phyloP scores from a whole-genome alignment of 2,329 filamentous ascomycete genomes.

The Aspergillus persii region DNA sequence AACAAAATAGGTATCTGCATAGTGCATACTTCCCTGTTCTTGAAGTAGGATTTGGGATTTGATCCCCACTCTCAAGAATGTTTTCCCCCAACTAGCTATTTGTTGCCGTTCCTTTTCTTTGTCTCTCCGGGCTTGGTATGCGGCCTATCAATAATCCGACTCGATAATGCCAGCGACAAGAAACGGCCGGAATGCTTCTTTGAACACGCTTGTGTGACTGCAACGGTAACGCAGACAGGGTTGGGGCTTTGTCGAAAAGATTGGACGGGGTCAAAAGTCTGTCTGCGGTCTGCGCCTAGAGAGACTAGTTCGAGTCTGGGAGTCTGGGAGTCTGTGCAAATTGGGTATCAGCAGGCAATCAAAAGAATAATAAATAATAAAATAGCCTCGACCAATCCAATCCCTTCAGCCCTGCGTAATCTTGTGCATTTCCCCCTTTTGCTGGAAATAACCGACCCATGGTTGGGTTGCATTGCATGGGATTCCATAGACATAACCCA shows the following conservation, averaged over 20 bases:
- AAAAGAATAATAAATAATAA: no score
- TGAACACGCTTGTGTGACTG: neutral
- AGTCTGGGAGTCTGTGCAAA: neutral
- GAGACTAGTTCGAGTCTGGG: neutral
- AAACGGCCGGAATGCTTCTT: neutral
- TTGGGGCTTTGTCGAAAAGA: neutral
- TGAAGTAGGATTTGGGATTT: neutral
- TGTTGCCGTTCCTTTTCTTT: neutral
- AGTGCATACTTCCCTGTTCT: neutral
- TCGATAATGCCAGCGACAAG: neutral
- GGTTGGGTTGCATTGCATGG: neutral
- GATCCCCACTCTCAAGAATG: neutral
- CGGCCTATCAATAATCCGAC: neutral
- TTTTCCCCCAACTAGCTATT: neutral
- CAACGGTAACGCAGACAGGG: neutral
- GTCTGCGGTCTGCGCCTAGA: neutral
- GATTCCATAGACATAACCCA: neutral
- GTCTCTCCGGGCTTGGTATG: neutral
- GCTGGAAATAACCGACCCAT: neutral
- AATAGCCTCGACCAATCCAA: no score
- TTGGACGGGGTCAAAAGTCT: neutral
- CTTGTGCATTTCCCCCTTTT: neutral
- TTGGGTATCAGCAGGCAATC: neutral
- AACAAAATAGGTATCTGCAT: neutral
- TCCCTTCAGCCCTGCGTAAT: neutral